Evolutionary conservation across 495 filamentous ascomycete species (phyloP).

Genomic region (Niebla homalea): DNA sequence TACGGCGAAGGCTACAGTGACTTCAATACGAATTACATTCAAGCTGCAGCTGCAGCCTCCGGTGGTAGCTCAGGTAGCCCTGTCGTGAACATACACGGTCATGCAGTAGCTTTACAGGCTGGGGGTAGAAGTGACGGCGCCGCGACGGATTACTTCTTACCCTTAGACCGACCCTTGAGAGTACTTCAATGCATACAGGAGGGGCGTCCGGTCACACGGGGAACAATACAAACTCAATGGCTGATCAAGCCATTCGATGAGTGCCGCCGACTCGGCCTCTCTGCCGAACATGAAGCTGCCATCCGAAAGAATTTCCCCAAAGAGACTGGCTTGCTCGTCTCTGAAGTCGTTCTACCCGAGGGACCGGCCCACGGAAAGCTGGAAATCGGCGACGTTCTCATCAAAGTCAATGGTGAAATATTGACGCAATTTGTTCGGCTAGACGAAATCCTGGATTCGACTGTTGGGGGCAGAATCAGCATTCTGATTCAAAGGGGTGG

Average conservation of each 20-base stretch:
- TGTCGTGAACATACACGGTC: constrained; percentile 89
- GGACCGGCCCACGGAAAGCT: constrained; percentile 76
- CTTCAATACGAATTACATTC: constrained; percentile 99
- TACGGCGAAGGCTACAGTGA: constrained; percentile 98
- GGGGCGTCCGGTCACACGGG: constrained; percentile 60
- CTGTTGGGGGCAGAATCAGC: constrained; percentile 58
- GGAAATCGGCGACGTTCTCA: constrained; percentile 88
- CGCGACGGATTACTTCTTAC: constrained; percentile 96
- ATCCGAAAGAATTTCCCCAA: constrained; percentile 73
- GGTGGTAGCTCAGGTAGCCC: constrained; percentile 95
- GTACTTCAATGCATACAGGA: constrained; percentile 76
- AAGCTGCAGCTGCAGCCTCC: constrained; percentile 90
- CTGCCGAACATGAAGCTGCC: constrained; percentile 69
- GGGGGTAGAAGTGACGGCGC: constrained; percentile 88
- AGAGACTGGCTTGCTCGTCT: constrained; percentile 92
- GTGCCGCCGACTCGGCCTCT: constrained; percentile 79
- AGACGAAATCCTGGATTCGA: constrained; percentile 87
- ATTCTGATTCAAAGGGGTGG: constrained; percentile 80
- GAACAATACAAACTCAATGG: constrained; percentile 98
- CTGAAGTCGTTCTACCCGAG: constrained; percentile 85
- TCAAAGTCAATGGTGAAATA: constrained; percentile 88
- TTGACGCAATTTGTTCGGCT: constrained; percentile 86
- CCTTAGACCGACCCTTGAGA: constrained; percentile 74
- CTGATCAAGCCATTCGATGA: constrained; percentile 95
- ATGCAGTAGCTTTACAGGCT: constrained; percentile 86